phyloP scores from a whole-genome alignment of 2,329 filamentous ascomycete genomes.

The Colletotrichum sp. region DNA sequence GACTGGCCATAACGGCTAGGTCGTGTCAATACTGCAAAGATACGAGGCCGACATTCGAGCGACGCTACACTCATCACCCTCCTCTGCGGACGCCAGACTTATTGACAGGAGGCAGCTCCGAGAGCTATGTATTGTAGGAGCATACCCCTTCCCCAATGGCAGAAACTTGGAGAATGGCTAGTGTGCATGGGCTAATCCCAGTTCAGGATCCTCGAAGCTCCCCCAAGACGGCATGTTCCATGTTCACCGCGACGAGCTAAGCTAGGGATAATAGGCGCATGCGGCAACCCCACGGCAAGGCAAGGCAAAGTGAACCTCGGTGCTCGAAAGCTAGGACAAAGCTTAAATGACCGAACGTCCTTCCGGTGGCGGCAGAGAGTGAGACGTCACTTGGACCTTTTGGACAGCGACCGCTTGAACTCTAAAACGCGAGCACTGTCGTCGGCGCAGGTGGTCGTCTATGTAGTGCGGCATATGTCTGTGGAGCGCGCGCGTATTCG shows the following conservation, averaged over 20 bases:
- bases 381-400: slow-evolving; percentile 10
- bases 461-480: neutral
- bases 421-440: neutral
- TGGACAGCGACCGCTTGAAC: neutral
- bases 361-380: neutral
- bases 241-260: neutral
- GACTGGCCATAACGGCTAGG: slow-evolving; percentile 4
- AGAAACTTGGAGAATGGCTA: neutral
- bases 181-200: neutral
- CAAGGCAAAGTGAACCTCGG: neutral
- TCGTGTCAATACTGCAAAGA: neutral
- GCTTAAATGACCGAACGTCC: neutral
- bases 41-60: neutral
- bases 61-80: neutral
- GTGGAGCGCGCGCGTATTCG: neutral
- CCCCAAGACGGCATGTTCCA: neutral
- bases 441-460: neutral
- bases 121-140: neutral
- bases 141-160: neutral
- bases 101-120: neutral
- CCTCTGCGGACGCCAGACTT: accelerated
- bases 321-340: neutral
- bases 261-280: neutral
- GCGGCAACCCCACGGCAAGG: neutral
- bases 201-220: neutral